Conservation (phyloP, 2,329 filamentous ascomycete genomes). For the Fonsecaea multimorphosa region DNA sequence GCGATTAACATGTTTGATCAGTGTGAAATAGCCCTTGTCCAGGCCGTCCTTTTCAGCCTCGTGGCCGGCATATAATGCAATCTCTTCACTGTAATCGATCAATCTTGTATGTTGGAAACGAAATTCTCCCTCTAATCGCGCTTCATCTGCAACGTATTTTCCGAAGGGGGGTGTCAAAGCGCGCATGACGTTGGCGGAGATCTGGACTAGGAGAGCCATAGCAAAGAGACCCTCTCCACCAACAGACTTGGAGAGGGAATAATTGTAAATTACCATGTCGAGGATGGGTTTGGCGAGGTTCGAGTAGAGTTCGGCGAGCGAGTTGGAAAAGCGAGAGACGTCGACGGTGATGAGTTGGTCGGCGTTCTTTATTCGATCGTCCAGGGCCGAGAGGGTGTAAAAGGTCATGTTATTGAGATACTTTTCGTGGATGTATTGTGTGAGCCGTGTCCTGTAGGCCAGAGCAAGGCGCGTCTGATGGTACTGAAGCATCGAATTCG, state of each 20-base stretch:
- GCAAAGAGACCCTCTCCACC: constrained; percentile 94
- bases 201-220: constrained; percentile 91
- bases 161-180: constrained; percentile 94
- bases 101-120: constrained; percentile 91
- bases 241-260: constrained; percentile 90
- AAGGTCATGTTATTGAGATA: constrained; percentile 98
- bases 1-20: constrained; percentile 98
- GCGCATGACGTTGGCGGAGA: constrained; percentile 92
- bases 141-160: constrained; percentile 96
- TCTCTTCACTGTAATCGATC: constrained; percentile 95
- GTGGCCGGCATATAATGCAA: constrained; percentile 89
- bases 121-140: constrained; percentile 92
- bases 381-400: constrained; percentile 91
- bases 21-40: constrained; percentile 97
- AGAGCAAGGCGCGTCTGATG: constrained; percentile 94
- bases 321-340: constrained; percentile 94
- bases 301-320: constrained; percentile 90
- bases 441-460: constrained; percentile 89
- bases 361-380: constrained; percentile 97
- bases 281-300: constrained; percentile 93
- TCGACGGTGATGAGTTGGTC: constrained; percentile 98
- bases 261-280: constrained; percentile 97
- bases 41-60: constrained; percentile 94
- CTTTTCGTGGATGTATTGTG: constrained; percentile 92
- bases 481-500: constrained; percentile 98